Evolutionary conservation across 2,329 filamentous ascomycete genomes (phyloP).

Genomic region (Pseudovirgaria hyperparasitica): DNA sequence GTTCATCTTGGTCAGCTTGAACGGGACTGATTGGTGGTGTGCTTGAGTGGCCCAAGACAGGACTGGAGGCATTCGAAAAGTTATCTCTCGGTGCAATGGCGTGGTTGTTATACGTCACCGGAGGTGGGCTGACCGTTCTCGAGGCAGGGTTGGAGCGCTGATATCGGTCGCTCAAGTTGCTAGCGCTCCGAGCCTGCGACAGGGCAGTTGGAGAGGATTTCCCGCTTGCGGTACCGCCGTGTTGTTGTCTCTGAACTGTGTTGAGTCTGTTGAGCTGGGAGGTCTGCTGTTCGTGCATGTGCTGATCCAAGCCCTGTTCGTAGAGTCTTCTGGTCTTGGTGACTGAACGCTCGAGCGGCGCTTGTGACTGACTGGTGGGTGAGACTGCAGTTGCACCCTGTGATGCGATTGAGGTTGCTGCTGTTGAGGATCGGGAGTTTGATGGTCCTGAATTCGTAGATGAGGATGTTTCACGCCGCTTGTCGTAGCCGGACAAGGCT

Average conservation of each 20-base stretch:
- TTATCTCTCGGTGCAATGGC: conserved; percentile 23
- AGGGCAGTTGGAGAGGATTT: conserved; percentile 40
- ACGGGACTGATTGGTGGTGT: conserved; percentile 55
- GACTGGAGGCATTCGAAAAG: conserved; percentile 26
- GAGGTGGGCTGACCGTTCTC: conserved; percentile 37
- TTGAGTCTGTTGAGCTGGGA: conserved; percentile 70
- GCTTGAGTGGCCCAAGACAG: conserved; percentile 23
- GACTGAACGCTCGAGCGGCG: conserved; percentile 47
- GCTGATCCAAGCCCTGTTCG: conserved; percentile 67
- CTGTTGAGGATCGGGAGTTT: conserved; percentile 61
- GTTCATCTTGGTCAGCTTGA: conserved; percentile 60
- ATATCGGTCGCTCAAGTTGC: conserved; percentile 36
- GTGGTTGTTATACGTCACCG: conserved; percentile 18
- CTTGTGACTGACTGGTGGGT: conserved; percentile 14
- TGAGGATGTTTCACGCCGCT: conserved; percentile 68
- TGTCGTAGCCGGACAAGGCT: conserved; percentile 51
- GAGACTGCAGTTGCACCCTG: conserved; percentile 36
- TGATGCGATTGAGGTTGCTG: conserved; percentile 78
- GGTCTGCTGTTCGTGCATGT: conserved; percentile 67
- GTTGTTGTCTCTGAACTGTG: conserved; percentile 52
- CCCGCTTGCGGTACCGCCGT: conserved; percentile 27
- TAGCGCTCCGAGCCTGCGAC: conserved; percentile 29
- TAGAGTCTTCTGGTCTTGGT: conserved; percentile 67
- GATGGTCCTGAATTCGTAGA: conserved; percentile 67
- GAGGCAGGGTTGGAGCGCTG: conserved; percentile 24